phyloP scores from a whole-genome alignment of 108 stramenopile genomes.

The Parietichytrium sp. region DNA sequence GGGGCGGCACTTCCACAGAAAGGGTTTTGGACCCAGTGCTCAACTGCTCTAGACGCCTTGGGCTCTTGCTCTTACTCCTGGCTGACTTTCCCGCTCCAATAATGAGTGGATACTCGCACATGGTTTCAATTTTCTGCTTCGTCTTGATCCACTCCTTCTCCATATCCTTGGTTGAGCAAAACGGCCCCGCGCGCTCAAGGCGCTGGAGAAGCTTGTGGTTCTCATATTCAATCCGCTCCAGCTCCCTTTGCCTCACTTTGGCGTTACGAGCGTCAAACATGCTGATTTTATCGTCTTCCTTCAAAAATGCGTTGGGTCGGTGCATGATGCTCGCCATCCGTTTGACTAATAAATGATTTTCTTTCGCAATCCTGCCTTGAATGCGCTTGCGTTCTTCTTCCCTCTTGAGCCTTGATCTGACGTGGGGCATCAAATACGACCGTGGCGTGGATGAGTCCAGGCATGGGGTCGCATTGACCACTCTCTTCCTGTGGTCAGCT shows the following conservation, averaged over 20 bases:
- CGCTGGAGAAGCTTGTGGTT: background rate
- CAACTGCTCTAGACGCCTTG: too few relatives aligned
- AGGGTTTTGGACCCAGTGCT: too few relatives aligned
- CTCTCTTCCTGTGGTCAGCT: background rate
- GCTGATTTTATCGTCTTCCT: background rate
- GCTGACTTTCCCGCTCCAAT: too few relatives aligned
- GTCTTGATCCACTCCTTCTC: constrained; percentile 30
- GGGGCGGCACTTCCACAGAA: too few relatives aligned
- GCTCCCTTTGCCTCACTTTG: background rate
- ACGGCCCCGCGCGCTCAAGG: background rate
- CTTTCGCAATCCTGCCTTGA: background rate
- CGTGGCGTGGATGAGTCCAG: background rate
- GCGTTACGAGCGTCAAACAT: background rate
- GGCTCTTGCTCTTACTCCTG: too few relatives aligned
- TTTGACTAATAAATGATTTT: constrained; percentile 10
- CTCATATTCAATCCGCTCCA: constrained; percentile 9
- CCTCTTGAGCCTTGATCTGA: background rate
- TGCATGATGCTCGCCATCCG: constrained; percentile 25
- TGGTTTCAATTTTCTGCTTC: constrained; percentile 32
- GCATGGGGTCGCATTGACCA: background rate
- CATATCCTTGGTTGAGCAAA: background rate
- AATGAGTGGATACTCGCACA: constrained; percentile 6
- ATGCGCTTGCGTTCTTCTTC: background rate
- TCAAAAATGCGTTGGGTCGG: background rate
- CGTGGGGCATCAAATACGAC: background rate